These are phyloP conservation scores for Colletotrichum trifolii DNA, from an alignment of 2,329 filamentous ascomycete species.

Conservation along the genomic window DNA sequence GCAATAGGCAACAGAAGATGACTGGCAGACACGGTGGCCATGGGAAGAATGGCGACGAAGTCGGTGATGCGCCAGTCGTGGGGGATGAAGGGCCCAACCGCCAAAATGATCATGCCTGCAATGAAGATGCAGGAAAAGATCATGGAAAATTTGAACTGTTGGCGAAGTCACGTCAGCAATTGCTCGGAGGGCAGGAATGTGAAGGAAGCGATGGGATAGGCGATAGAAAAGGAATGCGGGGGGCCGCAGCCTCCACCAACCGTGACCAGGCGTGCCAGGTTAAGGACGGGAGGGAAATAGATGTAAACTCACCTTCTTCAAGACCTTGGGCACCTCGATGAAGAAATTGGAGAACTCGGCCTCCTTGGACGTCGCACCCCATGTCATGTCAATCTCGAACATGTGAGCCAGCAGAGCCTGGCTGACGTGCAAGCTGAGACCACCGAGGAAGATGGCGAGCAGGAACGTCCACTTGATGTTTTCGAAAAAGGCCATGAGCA, in stretches of 20 bases:
- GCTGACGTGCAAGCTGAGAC: conserved; percentile 82
- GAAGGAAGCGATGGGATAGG: conserved; percentile 37
- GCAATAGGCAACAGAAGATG: conserved; percentile 79
- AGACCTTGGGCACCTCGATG: conserved; percentile 81
- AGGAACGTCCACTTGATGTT: conserved; percentile 81
- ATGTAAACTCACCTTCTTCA: conserved; percentile 74
- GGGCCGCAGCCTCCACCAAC: conserved; percentile 41
- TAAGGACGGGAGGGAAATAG: conserved; percentile 40
- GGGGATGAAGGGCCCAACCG: conserved; percentile 72
- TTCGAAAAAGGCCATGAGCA: conserved; percentile 68
- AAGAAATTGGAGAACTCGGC: conserved; percentile 85
- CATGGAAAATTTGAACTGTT: conserved; percentile 78
- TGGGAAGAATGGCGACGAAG: conserved; percentile 81
- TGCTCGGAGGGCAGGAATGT: conserved; percentile 4
- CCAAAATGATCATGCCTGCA: conserved; percentile 72
- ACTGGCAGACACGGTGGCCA: conserved; percentile 75
- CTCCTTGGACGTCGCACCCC: conserved; percentile 88
- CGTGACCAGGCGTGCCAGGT: background rate
- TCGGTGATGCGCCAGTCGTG: conserved; percentile 74
- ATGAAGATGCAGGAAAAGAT: conserved; percentile 69
- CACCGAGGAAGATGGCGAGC: conserved; percentile 84
- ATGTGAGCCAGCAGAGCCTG: conserved; percentile 85
- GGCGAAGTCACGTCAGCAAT: conserved; percentile 20
- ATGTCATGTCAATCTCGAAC: conserved; percentile 87
- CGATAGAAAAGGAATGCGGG: conserved; percentile 35